phyloP scores from a whole-genome alignment of 331 rosid species.

The Malus hybrid region DNA sequence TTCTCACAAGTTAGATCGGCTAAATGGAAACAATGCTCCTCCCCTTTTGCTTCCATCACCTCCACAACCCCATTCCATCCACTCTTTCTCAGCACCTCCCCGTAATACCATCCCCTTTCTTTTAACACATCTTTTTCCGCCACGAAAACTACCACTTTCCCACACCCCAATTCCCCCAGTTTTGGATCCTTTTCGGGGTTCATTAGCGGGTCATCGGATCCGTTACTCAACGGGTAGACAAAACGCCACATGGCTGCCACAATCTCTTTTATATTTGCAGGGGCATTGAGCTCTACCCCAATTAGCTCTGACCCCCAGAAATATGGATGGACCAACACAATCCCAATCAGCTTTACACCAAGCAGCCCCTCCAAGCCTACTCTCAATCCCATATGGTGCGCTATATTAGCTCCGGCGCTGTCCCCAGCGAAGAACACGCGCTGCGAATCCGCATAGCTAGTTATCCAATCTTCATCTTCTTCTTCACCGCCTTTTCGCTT shows the following conservation, averaged over 20 bases:
- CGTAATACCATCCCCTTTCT: background rate
- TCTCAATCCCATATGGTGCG: conserved; percentile 11
- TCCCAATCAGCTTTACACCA: background rate
- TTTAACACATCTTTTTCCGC: background rate
- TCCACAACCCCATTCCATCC: background rate
- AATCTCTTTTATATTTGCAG: background rate
- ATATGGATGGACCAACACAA: conserved; percentile 15
- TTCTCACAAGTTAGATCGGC: background rate
- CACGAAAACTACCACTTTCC: background rate
- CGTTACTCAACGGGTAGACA: background rate
- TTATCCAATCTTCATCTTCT: conserved; percentile 22
- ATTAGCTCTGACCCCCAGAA: background rate
- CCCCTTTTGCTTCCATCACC: background rate
- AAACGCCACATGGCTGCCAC: background rate
- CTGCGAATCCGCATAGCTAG: conserved; percentile 3
- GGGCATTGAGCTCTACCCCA: background rate
- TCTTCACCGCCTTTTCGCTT: no score
- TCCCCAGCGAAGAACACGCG: conserved; percentile 19
- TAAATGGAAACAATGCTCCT: background rate
- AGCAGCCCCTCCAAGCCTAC: background rate
- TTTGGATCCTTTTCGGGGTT: background rate
- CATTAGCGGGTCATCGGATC: background rate
- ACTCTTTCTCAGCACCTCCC: background rate
- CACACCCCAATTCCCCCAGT: background rate
- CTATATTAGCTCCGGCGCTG: conserved; percentile 14